Conservation (phyloP, 2,329 filamentous ascomycete genomes). For the Dryadomyces quercus-mongolicae region DNA sequence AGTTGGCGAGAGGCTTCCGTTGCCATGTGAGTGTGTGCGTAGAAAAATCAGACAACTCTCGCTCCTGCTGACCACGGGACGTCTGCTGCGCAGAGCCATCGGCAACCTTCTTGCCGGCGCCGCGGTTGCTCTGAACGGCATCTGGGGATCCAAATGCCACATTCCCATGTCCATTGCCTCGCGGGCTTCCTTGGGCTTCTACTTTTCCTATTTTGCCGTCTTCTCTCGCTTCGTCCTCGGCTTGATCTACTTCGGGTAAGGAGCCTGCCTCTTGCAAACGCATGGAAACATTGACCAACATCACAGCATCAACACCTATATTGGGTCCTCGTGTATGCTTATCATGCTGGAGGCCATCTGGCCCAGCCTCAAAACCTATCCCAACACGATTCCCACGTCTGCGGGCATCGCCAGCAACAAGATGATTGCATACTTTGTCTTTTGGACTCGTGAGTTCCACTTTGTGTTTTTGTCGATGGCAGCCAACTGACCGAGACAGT, state of each 20-base stretch:
- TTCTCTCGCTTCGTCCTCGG: conserved; percentile 20
- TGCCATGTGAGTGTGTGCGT: conserved; percentile 12
- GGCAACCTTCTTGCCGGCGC: conserved; percentile 16
- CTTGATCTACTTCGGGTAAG: conserved; percentile 21
- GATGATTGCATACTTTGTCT: conserved; percentile 12
- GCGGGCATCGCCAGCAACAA: conserved; percentile 18
- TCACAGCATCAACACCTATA: conserved; percentile 16
- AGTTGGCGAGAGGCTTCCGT: conserved; percentile 14
- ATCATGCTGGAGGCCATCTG: conserved; percentile 26
- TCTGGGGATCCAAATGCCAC: conserved; percentile 23
- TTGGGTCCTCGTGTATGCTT: conserved; percentile 8
- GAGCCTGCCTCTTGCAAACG: too few relatives aligned
- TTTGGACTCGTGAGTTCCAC: conserved; percentile 12
- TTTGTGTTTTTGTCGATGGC: not conserved
- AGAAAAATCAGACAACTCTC: too few relatives aligned
- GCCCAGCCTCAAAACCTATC: conserved; percentile 26
- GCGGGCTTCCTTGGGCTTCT: conserved; percentile 25
- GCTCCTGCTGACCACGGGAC: not conserved
- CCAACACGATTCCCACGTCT: conserved; percentile 25
- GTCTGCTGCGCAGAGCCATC: conserved; percentile 5
- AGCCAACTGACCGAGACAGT: not conserved
- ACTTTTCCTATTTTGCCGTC: conserved; percentile 20
- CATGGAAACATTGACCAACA: too few relatives aligned
- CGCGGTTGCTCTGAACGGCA: conserved; percentile 25
- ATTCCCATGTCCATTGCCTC: conserved; percentile 24